Evolutionary conservation across 179 eudicot species (phyloP), one percentile per base, ranked within the genome.

Genomic region (Patellifolia procumbens): DNA sequence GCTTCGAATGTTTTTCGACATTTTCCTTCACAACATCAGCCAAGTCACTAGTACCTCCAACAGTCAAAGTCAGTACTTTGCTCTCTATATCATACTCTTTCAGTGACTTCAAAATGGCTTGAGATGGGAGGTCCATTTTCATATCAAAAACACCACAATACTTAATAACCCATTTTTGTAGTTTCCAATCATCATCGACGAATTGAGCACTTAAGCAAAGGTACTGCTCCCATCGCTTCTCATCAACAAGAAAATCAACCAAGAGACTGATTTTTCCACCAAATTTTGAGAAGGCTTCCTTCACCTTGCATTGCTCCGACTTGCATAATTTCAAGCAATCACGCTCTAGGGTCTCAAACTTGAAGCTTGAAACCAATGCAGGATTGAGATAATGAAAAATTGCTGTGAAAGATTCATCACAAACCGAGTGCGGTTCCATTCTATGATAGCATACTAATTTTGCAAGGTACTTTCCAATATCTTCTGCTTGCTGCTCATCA

Each of bases 181-280:
- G 19, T 17, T 84, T 79, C 84, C 87, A 84, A 39, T 78, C 71
- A 62, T 68, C 29, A 17, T 81, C 79, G n/a, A 84, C 48, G 15
- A 81, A 84, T 1, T 81, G 82, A 4, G 80, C 86, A 59, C 26
- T 62, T 20, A 84, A 52, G 63, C 81, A 75, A 37, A 72, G 3
- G 28, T 66, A 76, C 0, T 61, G 32, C 29, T 46, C 26, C 2
- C 0, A 20, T 16, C 6, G 26, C 20, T 20, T 58, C 68, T 62
- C 29, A 24, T 67, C 26, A 13, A 12, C 13, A 31, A n/a, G 46
- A 16, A 49, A 42, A 46, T 82, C 88, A 10, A 82, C 74, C 3
- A 80, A 80, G 19, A 85, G 64, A 65, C 86, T 67, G 24, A 80
- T 63, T 28, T 43, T 70, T 45, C 80, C 84, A 75, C 67, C 78